A percentile compares a stretch with the other conserved stretches of the same genome.
Evolutionary conservation across 352 stramenopile species (phyloP).

Genomic region (Phytophthora pini): DNA sequence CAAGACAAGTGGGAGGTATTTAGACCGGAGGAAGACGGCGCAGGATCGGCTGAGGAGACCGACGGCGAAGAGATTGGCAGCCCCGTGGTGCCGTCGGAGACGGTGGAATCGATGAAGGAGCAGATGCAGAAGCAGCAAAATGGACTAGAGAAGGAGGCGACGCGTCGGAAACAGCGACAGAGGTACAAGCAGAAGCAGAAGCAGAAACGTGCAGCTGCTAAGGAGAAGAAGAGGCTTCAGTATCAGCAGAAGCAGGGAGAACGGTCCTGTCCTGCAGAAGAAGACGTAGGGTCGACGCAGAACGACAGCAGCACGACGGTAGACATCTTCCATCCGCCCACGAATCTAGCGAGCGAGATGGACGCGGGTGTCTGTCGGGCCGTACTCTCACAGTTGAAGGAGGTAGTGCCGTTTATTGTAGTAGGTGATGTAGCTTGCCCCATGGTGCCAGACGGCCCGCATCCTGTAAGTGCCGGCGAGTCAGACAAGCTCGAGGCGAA

Average conservation of each 20-base stretch:
- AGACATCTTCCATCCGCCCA: constrained; percentile 52
- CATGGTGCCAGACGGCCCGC: constrained; percentile 37
- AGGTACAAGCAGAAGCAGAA: constrained; percentile 41
- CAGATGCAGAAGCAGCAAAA: constrained; percentile 3
- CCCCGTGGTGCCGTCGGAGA: constrained; percentile 24
- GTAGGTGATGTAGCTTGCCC: constrained; percentile 68
- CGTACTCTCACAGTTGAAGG: constrained; percentile 61
- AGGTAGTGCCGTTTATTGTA: constrained; percentile 59
- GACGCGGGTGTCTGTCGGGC: constrained; percentile 59
- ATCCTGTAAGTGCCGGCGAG: not conserved
- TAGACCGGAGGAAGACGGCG: constrained; percentile 14
- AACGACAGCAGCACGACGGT: constrained; percentile 25
- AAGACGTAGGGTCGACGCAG: constrained; percentile 8
- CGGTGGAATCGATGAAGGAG: constrained; percentile 1
- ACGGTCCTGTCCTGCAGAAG: constrained; percentile 6
- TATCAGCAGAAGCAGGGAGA: constrained; percentile 26
- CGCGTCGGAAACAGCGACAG: constrained; percentile 30
- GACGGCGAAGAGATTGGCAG: constrained; percentile 13
- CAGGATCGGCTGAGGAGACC: constrained; percentile 12
- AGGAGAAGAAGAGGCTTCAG: constrained; percentile 28
- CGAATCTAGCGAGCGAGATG: constrained; percentile 45
- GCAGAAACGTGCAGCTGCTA: constrained; percentile 25
- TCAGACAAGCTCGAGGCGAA: constrained; percentile 10
- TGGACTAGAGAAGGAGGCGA: constrained; percentile 20
- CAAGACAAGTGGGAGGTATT: constrained; percentile 23